Evolutionary conservation across 208 protist genomes (phyloP).

Genomic region (Leishmania martiniquensis): DNA sequence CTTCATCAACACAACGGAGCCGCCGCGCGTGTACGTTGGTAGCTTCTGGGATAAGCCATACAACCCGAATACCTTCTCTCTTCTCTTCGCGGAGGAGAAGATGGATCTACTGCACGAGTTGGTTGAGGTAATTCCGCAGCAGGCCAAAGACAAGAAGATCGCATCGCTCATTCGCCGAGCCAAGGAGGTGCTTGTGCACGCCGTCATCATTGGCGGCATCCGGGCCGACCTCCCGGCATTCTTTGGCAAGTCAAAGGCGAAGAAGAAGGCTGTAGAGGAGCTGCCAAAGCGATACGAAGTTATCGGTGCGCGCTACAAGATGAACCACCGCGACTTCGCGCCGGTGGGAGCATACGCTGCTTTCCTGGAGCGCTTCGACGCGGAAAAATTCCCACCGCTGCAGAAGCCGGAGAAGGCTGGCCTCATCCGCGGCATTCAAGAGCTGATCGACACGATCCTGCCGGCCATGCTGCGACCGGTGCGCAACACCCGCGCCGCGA

Average conservation of each 20-base stretch:
- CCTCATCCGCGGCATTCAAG: slow-evolving; percentile 45
- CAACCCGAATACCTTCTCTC: slow-evolving; percentile 56
- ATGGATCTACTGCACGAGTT: slow-evolving; percentile 87
- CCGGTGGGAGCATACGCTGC: slow-evolving; percentile 42
- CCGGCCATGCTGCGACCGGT: slow-evolving; percentile 67
- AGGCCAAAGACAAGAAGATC: slow-evolving; percentile 89
- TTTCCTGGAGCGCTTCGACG: slow-evolving; percentile 70
- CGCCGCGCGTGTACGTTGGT: slow-evolving; percentile 95
- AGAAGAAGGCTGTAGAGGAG: slow-evolving; percentile 55
- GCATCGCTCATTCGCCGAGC: slow-evolving; percentile 90
- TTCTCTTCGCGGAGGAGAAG: slow-evolving; percentile 83
- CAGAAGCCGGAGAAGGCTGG: slow-evolving; percentile 76
- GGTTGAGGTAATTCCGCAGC: slow-evolving; percentile 72
- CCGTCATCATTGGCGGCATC: slow-evolving; percentile 79
- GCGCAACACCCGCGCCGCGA: slow-evolving; percentile 21
- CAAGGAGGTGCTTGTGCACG: slow-evolving; percentile 88
- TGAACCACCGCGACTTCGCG: slow-evolving; percentile 69
- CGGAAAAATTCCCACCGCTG: slow-evolving; percentile 58
- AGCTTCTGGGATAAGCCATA: slow-evolving; percentile 96
- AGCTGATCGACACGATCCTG: slow-evolving; percentile 60
- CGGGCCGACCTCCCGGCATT: slow-evolving; percentile 64
- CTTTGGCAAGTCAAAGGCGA: slow-evolving; percentile 78
- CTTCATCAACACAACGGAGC: slow-evolving; percentile 94
- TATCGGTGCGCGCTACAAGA: slow-evolving; percentile 55
- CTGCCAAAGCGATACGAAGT: slow-evolving; percentile 63